A percentile compares a stretch with the other conserved stretches of the same genome.
Conservation (phyloP, 108 stramenopile genomes). For the Craspedostauros australis region DNA sequence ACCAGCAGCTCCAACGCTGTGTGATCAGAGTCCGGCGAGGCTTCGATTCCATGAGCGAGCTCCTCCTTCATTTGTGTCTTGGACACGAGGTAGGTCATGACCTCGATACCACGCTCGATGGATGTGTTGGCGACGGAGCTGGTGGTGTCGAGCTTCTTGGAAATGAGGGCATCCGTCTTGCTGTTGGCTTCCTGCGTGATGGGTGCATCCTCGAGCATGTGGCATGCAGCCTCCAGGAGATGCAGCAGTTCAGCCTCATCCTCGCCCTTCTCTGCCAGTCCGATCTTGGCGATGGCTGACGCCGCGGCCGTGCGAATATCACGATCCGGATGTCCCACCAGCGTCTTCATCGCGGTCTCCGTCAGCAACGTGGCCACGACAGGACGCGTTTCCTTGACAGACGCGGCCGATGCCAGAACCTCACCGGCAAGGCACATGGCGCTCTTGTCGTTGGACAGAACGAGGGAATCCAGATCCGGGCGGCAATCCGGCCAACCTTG, state of each 20-base stretch:
- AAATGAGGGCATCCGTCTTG: conserved; percentile 1
- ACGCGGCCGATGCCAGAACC: conserved; percentile 64
- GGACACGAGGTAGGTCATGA: conserved; percentile 77
- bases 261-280: conserved; percentile 57
- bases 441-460: conserved; percentile 48
- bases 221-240: conserved; percentile 69
- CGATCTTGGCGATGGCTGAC: conserved; percentile 79
- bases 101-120: conserved; percentile 90
- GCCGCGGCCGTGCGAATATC: conserved; percentile 80
- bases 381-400: conserved; percentile 56
- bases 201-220: conserved; percentile 61
- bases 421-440: conserved; percentile 83
- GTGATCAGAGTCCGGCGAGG: conserved; percentile 27
- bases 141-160: conserved; percentile 7
- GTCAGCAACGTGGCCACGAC: conserved; percentile 44
- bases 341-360: conserved; percentile 43
- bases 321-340: conserved; percentile 51
- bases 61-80: conserved; percentile 89
- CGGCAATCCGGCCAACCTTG: conserved; percentile 46
- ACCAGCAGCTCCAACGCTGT: conserved; percentile 72
- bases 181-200: conserved; percentile 7
- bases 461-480: conserved; percentile 38
- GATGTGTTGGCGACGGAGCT: conserved; percentile 42
- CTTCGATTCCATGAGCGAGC: conserved; percentile 77
- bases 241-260: conserved; percentile 71